Evolutionary conservation across 768 basidiomycete genomes (phyloP), one percentile per base, ranked within the genome.

Genomic region (Lactifluus volemus): DNA sequence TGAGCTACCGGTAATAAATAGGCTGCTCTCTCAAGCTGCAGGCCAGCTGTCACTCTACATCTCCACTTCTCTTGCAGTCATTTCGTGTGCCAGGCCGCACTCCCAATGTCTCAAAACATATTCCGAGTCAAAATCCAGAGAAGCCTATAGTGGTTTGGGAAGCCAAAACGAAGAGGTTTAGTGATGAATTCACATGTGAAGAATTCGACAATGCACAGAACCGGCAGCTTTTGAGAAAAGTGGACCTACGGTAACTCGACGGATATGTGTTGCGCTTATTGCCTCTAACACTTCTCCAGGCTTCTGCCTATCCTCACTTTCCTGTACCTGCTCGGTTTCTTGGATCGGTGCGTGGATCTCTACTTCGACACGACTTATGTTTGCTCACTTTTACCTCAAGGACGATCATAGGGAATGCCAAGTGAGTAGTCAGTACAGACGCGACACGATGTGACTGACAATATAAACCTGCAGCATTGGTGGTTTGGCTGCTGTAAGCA

Each of bases 371-470:
- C 32, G 32, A 9, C 10, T 44, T 44, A 17, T 12, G 2, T 38
- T 41, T 34, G 10, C 14, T 39, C 14, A 17, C 41, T 19, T 19
- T 21, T 42, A 58, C 32, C 2, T 51, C 30, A 9, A 53, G 19
- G 19, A 73, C 73, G 32, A 77, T 76, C 57, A 72, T 78, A 51
- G 74, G 70, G 30, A 78, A 76, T 60, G 74, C 76, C 49, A 75
- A 70, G 75, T 74, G 59, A 58, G 71, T 17, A 39, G 19, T n/a
- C 11, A 47, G 2, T 15, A 30, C 47, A 15, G 4, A 42, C 14
- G 11, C 38, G 1, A 30, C 44, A 10, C 30, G 39, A 45, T 2
- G 17, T 38, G 44, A 49, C 41, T 63, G 19, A 53, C 42, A 63
- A 38, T 25, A 36, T 36, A 12, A 14, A 14, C 5, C 9, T 41